Evolutionary conservation across 2,329 filamentous ascomycete genomes (phyloP), one percentile per base, ranked within the genome.

Genomic region (Pseudocercospora fijiensis): DNA sequence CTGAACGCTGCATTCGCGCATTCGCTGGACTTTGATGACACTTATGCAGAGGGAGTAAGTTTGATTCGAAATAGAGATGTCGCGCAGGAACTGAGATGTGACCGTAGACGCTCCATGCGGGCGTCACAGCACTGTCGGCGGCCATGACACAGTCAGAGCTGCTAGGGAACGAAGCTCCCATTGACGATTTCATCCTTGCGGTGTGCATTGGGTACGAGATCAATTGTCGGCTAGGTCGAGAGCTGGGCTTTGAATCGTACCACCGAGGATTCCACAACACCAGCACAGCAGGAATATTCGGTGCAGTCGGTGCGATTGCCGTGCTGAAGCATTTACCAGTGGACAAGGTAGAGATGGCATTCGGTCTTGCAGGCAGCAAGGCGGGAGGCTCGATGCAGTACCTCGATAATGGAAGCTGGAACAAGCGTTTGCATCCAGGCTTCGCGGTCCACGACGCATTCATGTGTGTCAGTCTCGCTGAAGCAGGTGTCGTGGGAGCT

Each of bases 21-120:
- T 69, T 77, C 76, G 3, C 72, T 80, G 57, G 79, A 81, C 66
- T 81, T 80, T 67, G 79, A 81, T 67, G 79, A 82, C 66, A 81
- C 79, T 2, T 77, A 79, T 62, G 78, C 78, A 2, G 67, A 72
- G 2, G 78, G 77, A 1, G 64, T 63, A 28, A 58, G 64, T 63
- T 6, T n/a, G 37, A 27, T 11, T n/a, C 24, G 5, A 10, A 13
- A 43, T 56, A n/a, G 5, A n/a, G 2, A 20, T 27, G 5, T 41
- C 16, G 37, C 13, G 16, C 37, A 18, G 16, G 37, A 41, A 41
- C 37, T 41, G 37, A 41, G 37, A n/a, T 18, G 18, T n/a, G 7
- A 24, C 18, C 2, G 20, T 18, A 66, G 61, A 77, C 78, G 16
- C 69, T 81, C 16, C 79, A 81, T 65, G 74, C 78, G 0, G 79